Evolutionary conservation across 2,329 filamentous ascomycete genomes (phyloP).

Genomic region (Epichloe sibirici): DNA sequence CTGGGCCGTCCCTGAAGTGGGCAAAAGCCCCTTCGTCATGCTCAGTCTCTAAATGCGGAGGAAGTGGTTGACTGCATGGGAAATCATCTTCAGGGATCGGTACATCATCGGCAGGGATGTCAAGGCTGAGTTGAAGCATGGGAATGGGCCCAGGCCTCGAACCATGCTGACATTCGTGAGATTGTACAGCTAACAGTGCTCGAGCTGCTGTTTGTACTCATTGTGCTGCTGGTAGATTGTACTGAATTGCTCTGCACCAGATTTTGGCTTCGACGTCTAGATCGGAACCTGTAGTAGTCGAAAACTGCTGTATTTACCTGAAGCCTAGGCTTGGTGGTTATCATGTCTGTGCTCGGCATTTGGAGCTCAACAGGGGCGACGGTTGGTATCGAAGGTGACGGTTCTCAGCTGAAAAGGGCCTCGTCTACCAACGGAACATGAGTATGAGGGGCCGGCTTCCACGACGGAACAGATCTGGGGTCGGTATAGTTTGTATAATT

Average conservation of each 20-base stretch:
- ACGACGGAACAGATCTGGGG: not conserved
- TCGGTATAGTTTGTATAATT: constrained; percentile 1
- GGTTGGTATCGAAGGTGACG: constrained; percentile 13
- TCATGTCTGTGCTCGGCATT: constrained; percentile 9
- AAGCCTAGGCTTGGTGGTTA: constrained; percentile 22
- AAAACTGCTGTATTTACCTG: constrained; percentile 26
- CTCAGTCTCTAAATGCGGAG: constrained; percentile 13
- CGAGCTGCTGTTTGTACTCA: constrained; percentile 25
- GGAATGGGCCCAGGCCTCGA: constrained; percentile 25
- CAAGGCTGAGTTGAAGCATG: constrained; percentile 30
- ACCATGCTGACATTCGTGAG: constrained; percentile 35
- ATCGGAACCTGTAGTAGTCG: constrained; percentile 18
- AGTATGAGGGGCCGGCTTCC: not conserved
- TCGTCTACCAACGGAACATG: constrained; percentile 6
- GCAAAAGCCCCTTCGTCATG: constrained; percentile 2
- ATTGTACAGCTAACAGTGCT: constrained; percentile 29
- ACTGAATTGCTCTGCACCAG: constrained; percentile 37
- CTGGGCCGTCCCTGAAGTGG: not conserved
- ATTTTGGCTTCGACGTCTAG: constrained; percentile 26
- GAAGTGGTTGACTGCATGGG: constrained; percentile 4
- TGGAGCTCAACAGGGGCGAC: constrained; percentile 14
- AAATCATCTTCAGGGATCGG: constrained; percentile 21
- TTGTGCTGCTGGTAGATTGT: constrained; percentile 29
- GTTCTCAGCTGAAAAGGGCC: constrained; percentile 16
- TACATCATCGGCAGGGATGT: constrained; percentile 32